These are phyloP conservation scores for Peronosclerospora sorghi DNA, from an alignment of 352 stramenopile genomes.

Conservation along the genomic window DNA sequence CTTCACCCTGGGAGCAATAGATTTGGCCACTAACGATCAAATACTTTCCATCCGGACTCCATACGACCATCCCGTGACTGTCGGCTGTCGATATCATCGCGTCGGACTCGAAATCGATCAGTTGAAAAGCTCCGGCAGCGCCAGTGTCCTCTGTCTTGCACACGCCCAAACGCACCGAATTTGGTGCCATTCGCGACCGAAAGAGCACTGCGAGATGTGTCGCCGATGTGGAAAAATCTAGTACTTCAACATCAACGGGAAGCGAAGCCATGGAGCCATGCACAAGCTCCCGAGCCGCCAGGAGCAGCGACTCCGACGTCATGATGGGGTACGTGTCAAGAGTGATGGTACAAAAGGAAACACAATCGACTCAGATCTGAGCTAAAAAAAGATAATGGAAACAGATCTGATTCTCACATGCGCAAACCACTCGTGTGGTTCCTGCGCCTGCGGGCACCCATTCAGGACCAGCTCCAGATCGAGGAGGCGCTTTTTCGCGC, in stretches of 20 bases:
- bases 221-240: slow-evolving; percentile 9
- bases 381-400: neutral
- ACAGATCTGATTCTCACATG: slow-evolving; percentile 1
- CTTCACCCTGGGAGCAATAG: slow-evolving; percentile 5
- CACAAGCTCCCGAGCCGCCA: slow-evolving; percentile 26
- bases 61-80: slow-evolving; percentile 23
- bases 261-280: slow-evolving; percentile 5
- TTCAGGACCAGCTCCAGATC: slow-evolving; percentile 79
- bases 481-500: slow-evolving; percentile 91
- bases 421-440: slow-evolving; percentile 53
- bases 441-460: slow-evolving; percentile 54
- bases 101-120: slow-evolving; percentile 16
- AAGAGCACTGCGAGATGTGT: slow-evolving; percentile 28
- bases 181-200: slow-evolving; percentile 11
- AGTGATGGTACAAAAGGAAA: neutral
- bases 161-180: slow-evolving; percentile 23
- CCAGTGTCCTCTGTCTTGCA: slow-evolving; percentile 10
- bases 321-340: slow-evolving; percentile 20
- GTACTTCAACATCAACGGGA: neutral
- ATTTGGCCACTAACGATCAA: slow-evolving; percentile 33
- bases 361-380: slow-evolving; percentile 2
- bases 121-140: neutral
- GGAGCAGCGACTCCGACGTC: slow-evolving; percentile 20
- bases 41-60: slow-evolving; percentile 44
- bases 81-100: neutral